phyloP scores from a whole-genome alignment of 305 asterid species.

The Fraxinus angustifolia region DNA sequence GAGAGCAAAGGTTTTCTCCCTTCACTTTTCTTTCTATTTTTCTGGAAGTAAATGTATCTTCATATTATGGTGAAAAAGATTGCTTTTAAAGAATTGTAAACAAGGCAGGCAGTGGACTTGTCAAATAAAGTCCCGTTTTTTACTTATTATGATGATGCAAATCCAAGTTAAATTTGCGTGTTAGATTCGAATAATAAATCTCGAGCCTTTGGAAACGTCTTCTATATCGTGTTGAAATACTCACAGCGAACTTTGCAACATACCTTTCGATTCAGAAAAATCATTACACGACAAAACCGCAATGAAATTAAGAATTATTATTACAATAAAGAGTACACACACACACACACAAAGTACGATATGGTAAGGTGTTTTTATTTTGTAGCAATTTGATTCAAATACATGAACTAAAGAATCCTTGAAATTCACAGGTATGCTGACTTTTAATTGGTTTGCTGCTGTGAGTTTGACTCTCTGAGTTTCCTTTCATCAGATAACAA shows the following conservation, averaged over 20 bases:
- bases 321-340: background rate
- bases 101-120: background rate
- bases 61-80: background rate
- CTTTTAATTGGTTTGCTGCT: background rate
- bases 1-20: background rate
- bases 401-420: background rate
- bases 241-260: background rate
- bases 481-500: conserved; percentile 45
- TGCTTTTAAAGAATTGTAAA: background rate
- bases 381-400: background rate
- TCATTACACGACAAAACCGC: background rate
- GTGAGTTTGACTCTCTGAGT: conserved; percentile 33
- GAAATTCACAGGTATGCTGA: background rate
- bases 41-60: background rate
- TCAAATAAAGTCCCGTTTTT: background rate
- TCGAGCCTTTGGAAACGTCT: background rate
- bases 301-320: background rate
- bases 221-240: too few species aligned
- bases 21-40: background rate
- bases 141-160: background rate
- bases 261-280: too few species aligned
- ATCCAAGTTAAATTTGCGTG: background rate
- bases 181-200: too few species aligned
- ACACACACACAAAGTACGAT: too few species aligned
- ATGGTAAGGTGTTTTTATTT: background rate